Base-by-base conservation (phyloP, 495 filamentous ascomycete species). In the Neurospora sp. region DNA sequence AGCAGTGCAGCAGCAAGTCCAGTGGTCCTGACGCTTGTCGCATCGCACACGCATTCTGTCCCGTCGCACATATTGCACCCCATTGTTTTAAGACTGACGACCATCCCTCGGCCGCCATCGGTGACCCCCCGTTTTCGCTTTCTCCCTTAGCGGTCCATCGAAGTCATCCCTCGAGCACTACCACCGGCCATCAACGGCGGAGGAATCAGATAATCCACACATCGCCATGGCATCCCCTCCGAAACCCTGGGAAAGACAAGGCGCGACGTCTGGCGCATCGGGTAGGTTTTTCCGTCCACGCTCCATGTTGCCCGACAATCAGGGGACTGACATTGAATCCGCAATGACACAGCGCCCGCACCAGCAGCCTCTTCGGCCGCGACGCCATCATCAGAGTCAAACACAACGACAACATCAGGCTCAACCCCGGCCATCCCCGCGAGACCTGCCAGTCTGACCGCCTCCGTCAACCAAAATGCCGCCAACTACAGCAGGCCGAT, bases 221-320 rank as follows among this genome's bases (percentile, higher is more conserved):
- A 65, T 65, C 53, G 53, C 27, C 20, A 86, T 87, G 85, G 88
- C 89, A 75, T 95, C 94, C 83, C 95, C 95, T 76, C 95, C 95
- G 42, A 98, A 98, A 83, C 95, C 95, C 22, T 98, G 95, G 95
- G 95, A 98, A 83, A 89, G 90, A 80, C 87, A 88, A 72, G 91
- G 93, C 80, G 88, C 88, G 68, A 80, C 83, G 70, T 80, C 87
- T 73, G 83, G 88, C 76, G 81, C 87, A 84, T 81, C 81, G 76
- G 82, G 85, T 90, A 79, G 69, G 81, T 78, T 74, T 27, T 69
- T 68, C n/a, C 45, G 31, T 35, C 22, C 42, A 44, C 41, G 42
- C 77, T 38, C 44, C 71, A 69, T 77, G 74, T 27, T 18, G 22
- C 48, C 39, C 37, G 16, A 40, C 53, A 65, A 35, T 18, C 12